Evolutionary conservation across 495 filamentous ascomycete genomes (phyloP).

Genomic region (Hapsidospora chrysogenum): DNA sequence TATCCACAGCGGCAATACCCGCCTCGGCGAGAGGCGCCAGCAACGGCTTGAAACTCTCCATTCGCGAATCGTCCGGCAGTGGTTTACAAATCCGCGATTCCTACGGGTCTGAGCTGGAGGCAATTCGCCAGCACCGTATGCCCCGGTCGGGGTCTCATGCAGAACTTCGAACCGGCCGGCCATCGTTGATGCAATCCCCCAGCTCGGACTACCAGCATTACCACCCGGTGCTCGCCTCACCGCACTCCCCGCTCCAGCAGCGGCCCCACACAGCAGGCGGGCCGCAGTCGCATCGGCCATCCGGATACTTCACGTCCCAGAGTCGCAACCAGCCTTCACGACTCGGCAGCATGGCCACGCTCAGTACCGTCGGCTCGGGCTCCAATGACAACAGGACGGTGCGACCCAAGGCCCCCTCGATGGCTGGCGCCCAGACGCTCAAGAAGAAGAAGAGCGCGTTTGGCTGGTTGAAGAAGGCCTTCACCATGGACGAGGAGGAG

Average conservation of each 20-base stretch:
- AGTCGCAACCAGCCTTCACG: constrained; percentile 29
- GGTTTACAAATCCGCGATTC: no score
- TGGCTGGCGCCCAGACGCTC: constrained; percentile 16
- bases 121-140: constrained; percentile 11
- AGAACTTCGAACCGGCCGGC: not conserved
- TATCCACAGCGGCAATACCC: no score
- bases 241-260: constrained; percentile 37
- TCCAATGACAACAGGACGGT: constrained; percentile 4
- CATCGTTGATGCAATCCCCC: constrained; percentile 24
- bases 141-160: constrained; percentile 8
- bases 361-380: constrained; percentile 23
- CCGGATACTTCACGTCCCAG: constrained; percentile 8
- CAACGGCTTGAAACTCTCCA: no score
- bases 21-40: no score
- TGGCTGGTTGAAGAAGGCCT: constrained; percentile 42
- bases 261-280: constrained; percentile 30
- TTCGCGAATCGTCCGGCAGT: no score
- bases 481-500: constrained; percentile 38
- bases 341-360: constrained; percentile 32
- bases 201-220: constrained; percentile 35
- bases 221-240: constrained; percentile 34
- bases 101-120: no score
- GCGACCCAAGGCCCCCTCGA: constrained; percentile 1
- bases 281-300: constrained; percentile 7
- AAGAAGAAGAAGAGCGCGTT: constrained; percentile 44